Base-by-base conservation (phyloP, 192 early-diverging fungal species). In the Allomyces javanicus region DNA sequence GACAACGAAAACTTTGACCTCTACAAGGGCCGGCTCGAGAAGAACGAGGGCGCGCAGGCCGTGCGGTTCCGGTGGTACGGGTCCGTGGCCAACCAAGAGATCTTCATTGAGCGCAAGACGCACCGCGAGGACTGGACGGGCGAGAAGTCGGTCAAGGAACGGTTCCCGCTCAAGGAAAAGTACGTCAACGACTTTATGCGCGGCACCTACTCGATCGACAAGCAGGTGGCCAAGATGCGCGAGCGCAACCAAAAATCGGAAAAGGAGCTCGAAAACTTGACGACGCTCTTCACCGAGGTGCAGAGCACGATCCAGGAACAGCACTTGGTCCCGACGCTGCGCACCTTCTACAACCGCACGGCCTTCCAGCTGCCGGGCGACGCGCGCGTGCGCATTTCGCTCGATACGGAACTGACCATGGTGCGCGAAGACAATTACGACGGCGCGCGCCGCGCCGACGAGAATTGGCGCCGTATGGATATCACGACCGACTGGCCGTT, bases 321-420 rank as follows among this genome's bases (percentile, higher is more conserved):
- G 76, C 75, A 78, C 19, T 76, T 90, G 64, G 50, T 58, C 17
- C 50, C 50, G 50, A 58, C 50, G 17, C 12, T 58, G 50, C 50
- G 50, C 17, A 22, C 12, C 11, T 25, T 26, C 58, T 61, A 97
- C 79, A 95, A 96, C 75, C 87, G 96, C 66, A 96, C 93, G 14
- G 94, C 96, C 10, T 99, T 99, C 79, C 96, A 99, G 74, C 78
- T 97, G 24, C 96, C 96, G 7, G 93, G 90, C 24, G 94, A 99
- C 77, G 83, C 90, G 10, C 81, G 88, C 23, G 87, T 97, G 63
- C 85, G 96, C 58, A 86, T 99, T 24, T 93, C 92, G 23, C 78
- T 99, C 5, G 96, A 99, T 74, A 93, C 94, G 0, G 91, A 99
- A 69, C 76, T 99, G 61, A 87, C 88, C 63, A 90, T 97, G 82